Conservation (phyloP, 345 rosid species). For the Citrus inodora region DNA sequence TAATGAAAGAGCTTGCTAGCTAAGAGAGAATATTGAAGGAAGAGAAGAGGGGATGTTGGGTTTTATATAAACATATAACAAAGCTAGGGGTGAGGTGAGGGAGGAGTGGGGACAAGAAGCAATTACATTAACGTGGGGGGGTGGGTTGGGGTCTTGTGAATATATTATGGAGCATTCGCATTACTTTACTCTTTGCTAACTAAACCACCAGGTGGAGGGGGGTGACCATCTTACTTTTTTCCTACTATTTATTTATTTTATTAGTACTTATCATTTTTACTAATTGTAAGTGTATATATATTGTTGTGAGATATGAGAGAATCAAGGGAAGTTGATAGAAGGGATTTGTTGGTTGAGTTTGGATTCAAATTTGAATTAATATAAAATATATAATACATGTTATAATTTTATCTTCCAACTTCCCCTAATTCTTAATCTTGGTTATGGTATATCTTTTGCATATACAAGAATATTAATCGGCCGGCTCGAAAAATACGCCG, state of each 20-base stretch:
- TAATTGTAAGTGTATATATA: background rate
- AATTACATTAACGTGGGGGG: constrained; percentile 39
- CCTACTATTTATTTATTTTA: background rate
- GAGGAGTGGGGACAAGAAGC: constrained; percentile 19
- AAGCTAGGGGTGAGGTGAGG: background rate
- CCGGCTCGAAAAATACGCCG: no score
- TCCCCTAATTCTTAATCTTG: no score
- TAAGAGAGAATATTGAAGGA: background rate
- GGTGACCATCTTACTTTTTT: constrained; percentile 11
- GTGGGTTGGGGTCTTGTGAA: constrained; percentile 31
- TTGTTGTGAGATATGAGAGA: background rate
- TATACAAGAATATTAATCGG: background rate
- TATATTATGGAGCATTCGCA: background rate
- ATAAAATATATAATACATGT: no score
- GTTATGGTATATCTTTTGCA: background rate
- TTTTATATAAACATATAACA: background rate
- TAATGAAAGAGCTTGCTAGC: no score
- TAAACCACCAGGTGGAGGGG: constrained; percentile 24
- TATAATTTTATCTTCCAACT: no score
- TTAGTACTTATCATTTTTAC: background rate
- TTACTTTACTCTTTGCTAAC: constrained; percentile 35
- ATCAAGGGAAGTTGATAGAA: constrained; percentile 18
- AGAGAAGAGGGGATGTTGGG: background rate
- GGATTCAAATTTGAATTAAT: no score
- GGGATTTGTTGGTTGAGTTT: constrained; percentile 21